Base-by-base conservation (phyloP, 1,139 yeast species). In the Saccharomyces hybrid region DNA sequence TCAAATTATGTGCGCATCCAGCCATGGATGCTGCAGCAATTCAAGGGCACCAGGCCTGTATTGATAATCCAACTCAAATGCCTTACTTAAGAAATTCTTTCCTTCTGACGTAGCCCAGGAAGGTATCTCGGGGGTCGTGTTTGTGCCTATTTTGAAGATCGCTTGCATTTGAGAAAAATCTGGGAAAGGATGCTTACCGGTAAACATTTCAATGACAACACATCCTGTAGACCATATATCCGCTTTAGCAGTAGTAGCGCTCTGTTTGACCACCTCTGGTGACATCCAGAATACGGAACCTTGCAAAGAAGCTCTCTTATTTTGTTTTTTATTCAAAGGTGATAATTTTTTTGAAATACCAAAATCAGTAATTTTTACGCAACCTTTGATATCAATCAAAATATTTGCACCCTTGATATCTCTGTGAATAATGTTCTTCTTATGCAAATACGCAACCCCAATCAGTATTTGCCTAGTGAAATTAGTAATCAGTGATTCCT, bases 211-310 rank as follows among this genome's bases (percentile, higher is more conserved):
- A 31, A 91, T 84, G 20, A 90, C 81, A 32, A 91, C 78, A 69
- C 97, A 89, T 0, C 97, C 98, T 4, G 91, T 87, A 0, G 96
- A 88, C 98, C 98, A 91, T 31, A 91, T 89, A 69, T 91, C 98
- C 0, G 96, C 96, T 67, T 88, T 88, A 52, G 86, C 82, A 4
- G 97, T 90, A 56, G 89, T 88, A 0, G 93, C 88, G 1, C 89
- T 84, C 66, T 90, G 97, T 65, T 88, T 88, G 13, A 90, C 97
- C 13, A 91, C 97, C 68, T 91, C 98, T 0, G 98, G 98, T 0
- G 97, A 97, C 98, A 91, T 91, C 98, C 98, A 91, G 66, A 85
- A 91, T 0, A 90, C 96, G 5, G 96, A 88, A 0, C 98, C 98
- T 72, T 90, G 97, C 50, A 91, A 70, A 0, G 97, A 88, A 0